Conservation (phyloP, 495 filamentous ascomycete species). For the Cudoniella acicularis region DNA sequence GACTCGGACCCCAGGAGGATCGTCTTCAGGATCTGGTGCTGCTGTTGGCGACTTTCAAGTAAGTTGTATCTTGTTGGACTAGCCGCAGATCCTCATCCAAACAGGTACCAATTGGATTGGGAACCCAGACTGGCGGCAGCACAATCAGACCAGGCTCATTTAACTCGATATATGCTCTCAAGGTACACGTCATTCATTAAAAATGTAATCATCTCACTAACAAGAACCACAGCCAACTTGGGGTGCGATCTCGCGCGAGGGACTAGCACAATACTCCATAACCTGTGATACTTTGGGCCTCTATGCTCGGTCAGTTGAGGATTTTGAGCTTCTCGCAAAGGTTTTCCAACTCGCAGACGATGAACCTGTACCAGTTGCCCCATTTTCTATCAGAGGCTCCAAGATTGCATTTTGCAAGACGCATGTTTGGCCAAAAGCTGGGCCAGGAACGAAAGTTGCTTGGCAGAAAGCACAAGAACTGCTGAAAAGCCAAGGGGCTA, state of each 20-base stretch:
- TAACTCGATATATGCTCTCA: constrained; percentile 51
- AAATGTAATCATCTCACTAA: neutral
- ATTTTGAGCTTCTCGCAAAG: constrained; percentile 45
- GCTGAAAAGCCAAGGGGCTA: constrained; percentile 36
- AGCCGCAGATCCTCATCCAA: no score
- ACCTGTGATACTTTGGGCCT: constrained; percentile 52
- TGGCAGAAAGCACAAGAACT: constrained; percentile 37
- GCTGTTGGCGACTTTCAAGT: constrained; percentile 49
- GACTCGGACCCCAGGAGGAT: constrained; percentile 48
- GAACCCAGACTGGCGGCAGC: constrained; percentile 49
- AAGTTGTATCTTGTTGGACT: no score
- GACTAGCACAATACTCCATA: constrained; percentile 41
- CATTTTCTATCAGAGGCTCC: constrained; percentile 35
- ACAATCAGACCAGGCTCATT: constrained; percentile 51
- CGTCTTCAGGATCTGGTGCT: constrained; percentile 49
- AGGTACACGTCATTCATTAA: constrained; percentile 18
- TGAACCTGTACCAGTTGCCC: constrained; percentile 15
- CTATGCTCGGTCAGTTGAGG: constrained; percentile 43
- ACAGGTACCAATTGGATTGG: constrained; percentile 41
- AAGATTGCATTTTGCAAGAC: constrained; percentile 48
- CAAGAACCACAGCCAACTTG: constrained; percentile 40
- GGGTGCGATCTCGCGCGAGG: constrained; percentile 51
- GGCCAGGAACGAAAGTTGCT: constrained; percentile 41
- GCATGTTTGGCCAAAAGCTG: constrained; percentile 42
- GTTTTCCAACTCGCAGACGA: constrained; percentile 48